These are phyloP conservation scores for Cryptococcus sp. DNA, from an alignment of 1,284 basidiomycete species.

Conservation along the genomic window DNA sequence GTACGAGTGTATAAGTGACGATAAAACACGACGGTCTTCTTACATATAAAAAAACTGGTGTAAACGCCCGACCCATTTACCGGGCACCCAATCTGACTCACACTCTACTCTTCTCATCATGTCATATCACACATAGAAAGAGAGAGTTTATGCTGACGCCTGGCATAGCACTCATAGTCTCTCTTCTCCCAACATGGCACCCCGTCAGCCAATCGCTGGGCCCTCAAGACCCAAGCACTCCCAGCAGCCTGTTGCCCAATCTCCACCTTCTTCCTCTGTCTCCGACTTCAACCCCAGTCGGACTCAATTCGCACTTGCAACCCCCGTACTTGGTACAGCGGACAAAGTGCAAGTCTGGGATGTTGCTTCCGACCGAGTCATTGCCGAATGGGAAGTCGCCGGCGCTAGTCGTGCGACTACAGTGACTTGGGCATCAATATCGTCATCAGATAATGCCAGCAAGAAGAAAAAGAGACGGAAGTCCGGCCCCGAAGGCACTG, in stretches of 20 bases:
- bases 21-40: slow-evolving; percentile 54
- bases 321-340: slow-evolving; percentile 48
- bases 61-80: slow-evolving; percentile 49
- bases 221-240: slow-evolving; percentile 43
- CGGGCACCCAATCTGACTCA: slow-evolving; percentile 48
- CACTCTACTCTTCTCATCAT: slow-evolving; percentile 3
- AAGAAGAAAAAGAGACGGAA: slow-evolving; percentile 40
- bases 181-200: slow-evolving; percentile 27
- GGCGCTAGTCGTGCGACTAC: slow-evolving; percentile 46
- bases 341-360: slow-evolving; percentile 54
- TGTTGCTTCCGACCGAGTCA: slow-evolving; percentile 41
- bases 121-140: neutral
- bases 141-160: slow-evolving; percentile 15
- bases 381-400: slow-evolving; percentile 52
- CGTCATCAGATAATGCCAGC: slow-evolving; percentile 22
- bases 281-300: slow-evolving; percentile 50
- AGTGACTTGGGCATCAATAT: slow-evolving; percentile 37
- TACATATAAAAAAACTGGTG: slow-evolving; percentile 39
- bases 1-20: slow-evolving; percentile 43
- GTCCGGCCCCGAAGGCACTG: slow-evolving; percentile 32
- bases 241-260: slow-evolving; percentile 30
- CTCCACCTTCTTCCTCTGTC: slow-evolving; percentile 43
- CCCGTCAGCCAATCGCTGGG: slow-evolving; percentile 45
- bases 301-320: slow-evolving; percentile 47
- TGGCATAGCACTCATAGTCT: slow-evolving; percentile 2